Evolutionary conservation across 345 rosid species (phyloP).

Genomic region (Hevea brasiliensis): DNA sequence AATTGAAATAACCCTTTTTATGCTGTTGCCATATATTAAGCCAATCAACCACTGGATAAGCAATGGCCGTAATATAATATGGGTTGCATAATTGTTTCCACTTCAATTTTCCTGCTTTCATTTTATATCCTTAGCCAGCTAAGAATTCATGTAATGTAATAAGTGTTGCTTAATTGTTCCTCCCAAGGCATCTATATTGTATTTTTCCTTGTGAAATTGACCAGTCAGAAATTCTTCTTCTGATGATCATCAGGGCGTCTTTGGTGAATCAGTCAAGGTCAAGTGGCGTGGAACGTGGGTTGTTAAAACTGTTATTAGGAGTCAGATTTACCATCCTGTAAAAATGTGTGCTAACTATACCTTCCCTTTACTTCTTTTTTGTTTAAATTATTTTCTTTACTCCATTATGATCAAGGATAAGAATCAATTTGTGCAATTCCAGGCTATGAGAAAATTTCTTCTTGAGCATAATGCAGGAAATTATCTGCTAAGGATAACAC

Average conservation of each 20-base stretch:
- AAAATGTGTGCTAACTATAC: slow-evolving; percentile 33
- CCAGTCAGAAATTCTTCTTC: slow-evolving; percentile 7
- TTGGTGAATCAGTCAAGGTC: slow-evolving; percentile 53
- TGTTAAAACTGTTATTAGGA: slow-evolving; percentile 52
- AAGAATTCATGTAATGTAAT: background rate
- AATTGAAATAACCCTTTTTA: too few species aligned
- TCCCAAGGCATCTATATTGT: background rate
- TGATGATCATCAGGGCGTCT: slow-evolving; percentile 39
- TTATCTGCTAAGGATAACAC: slow-evolving; percentile 56
- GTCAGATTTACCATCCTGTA: slow-evolving; percentile 42
- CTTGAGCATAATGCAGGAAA: slow-evolving; percentile 39
- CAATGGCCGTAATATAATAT: too few species aligned
- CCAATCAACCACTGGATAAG: background rate
- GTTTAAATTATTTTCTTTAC: background rate
- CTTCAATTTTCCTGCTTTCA: background rate
- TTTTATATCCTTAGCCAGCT: background rate
- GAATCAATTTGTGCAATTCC: background rate
- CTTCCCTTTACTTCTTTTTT: background rate
- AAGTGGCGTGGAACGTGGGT: slow-evolving; percentile 75
- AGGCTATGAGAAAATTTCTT: background rate
- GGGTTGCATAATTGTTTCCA: background rate
- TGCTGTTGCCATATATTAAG: too few species aligned
- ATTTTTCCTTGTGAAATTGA: background rate
- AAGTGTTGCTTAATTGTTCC: background rate
- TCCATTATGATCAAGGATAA: background rate